Conservation (phyloP, 129 eudicot species). For the Lactuca sativa region DNA sequence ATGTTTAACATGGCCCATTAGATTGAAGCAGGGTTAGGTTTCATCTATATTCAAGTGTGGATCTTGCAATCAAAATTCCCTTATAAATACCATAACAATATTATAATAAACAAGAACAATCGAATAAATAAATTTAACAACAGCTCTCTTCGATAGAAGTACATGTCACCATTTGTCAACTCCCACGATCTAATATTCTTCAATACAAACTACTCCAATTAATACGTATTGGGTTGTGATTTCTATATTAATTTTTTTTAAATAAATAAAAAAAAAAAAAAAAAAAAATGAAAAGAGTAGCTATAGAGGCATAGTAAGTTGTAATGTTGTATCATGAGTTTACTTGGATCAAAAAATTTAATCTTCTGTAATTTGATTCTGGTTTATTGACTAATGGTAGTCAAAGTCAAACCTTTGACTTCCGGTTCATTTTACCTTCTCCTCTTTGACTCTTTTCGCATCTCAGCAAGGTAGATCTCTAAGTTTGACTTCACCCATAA, state of each 20-base stretch:
- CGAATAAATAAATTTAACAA: constrained; percentile 1
- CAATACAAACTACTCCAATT: background rate
- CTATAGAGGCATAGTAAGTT: constrained; percentile 17
- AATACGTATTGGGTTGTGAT: constrained; percentile 14
- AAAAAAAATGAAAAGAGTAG: constrained; percentile 1
- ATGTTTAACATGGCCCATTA: no score
- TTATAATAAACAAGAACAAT: background rate
- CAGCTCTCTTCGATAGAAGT: background rate
- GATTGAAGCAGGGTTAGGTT: no score
- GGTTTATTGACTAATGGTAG: background rate
- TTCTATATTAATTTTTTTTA: constrained; percentile 26
- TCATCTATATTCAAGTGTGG: no score
- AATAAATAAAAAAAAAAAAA: background rate
- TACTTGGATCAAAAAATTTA: constrained; percentile 18
- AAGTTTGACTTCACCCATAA: constrained; percentile 85
- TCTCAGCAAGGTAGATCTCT: constrained; percentile 77
- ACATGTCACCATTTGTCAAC: background rate
- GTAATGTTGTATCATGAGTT: background rate
- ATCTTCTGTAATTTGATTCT: constrained; percentile 26
- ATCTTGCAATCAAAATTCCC: background rate
- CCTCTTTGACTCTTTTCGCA: constrained; percentile 95
- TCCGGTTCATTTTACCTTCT: constrained; percentile 57
- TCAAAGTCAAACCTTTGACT: constrained; percentile 24
- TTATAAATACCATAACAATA: background rate
- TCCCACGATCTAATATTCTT: background rate